Percentiles rank a stretch among this genome's conserved stretches.
Evolutionary conservation across 495 filamentous ascomycete species (phyloP).

Genomic region (Daldinia decipiens): DNA sequence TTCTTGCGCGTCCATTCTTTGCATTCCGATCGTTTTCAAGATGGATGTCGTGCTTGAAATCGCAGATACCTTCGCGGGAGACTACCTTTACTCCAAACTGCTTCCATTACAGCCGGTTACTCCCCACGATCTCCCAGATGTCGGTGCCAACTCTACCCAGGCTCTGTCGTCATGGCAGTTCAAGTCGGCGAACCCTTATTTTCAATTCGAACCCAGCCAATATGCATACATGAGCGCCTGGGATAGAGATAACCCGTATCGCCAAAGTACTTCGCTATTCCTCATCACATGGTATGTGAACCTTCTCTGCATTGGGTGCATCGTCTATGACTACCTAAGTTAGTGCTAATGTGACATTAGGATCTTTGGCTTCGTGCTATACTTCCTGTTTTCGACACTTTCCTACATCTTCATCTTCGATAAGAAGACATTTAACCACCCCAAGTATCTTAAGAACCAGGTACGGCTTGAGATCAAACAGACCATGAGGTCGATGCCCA

Average conservation of each 20-base stretch:
- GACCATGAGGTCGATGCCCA: conserved; percentile 75
- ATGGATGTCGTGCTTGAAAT: conserved; percentile 95
- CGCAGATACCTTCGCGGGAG: conserved; percentile 84
- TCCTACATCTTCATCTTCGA: conserved; percentile 96
- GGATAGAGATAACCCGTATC: conserved; percentile 80
- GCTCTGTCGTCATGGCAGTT: conserved; percentile 65
- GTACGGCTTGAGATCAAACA: conserved; percentile 86
- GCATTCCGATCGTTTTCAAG: conserved; percentile 37
- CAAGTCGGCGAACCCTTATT: conserved; percentile 75
- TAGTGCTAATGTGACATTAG: conserved; percentile 55
- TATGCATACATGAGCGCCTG: conserved; percentile 86
- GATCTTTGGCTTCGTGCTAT: conserved; percentile 83
- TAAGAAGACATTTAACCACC: conserved; percentile 86
- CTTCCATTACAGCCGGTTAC: conserved; percentile 68
- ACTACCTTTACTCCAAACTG: conserved; percentile 77
- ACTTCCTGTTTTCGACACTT: conserved; percentile 83
- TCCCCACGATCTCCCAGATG: conserved; percentile 56
- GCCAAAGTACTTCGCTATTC: conserved; percentile 81
- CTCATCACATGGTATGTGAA: conserved; percentile 83
- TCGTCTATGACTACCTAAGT: conserved; percentile 26
- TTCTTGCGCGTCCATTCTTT: conserved; percentile 11
- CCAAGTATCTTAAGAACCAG: conserved; percentile 96
- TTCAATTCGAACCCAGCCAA: conserved; percentile 74
- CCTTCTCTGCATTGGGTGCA: conserved; percentile 7
- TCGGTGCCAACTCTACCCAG: conserved; percentile 52